Base-by-base conservation (phyloP, 164 flowering plant genomes). In the Dillenia turbinata region DNA sequence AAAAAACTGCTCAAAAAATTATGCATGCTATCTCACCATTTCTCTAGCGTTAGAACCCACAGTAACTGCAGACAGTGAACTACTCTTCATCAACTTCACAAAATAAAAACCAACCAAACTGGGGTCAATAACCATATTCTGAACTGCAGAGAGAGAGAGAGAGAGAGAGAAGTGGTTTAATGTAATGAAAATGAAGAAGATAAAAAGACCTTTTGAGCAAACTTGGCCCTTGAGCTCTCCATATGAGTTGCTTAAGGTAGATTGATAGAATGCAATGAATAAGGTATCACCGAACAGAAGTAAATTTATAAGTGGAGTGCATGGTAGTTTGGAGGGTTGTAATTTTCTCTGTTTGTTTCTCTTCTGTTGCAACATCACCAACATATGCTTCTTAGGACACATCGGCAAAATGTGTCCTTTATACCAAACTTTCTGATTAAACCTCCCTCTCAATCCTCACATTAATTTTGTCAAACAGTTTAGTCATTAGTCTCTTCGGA, bases 381-480 rank as follows among this genome's bases (percentile, higher is more conserved):
- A 45, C 66, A 63, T 57, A 16, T 33, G 40, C 5, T 33, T 33
- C 43, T 66, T n/a, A 56, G 65, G 61, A 50, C 48, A 33, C 40
- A 33, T 59, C 47, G 70, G 67, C 73, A 51, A 61, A 69, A 67
- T 60, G 14, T 75, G 45, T 48, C 40, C 11, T 11, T 14, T 11
- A 17, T 64, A 82, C 83, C 86, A 82, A 82, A 79, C 83, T 61
- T 73, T 79, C 81, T 79, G 83, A 71, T 82, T 69, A 72, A 68
- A 82, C 55, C 77, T 79, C 83, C 67, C 78, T 73, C 77, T 75
- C 82, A 76, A 24, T 26, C 78, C n/a, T 14, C 26, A 33, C 40
- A 33, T 33, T 33, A 33, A 33, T 4, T 33, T 33, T 33, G 40
- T 33, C 40, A 52, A 0, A 44, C 24, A 12, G n/a, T 15, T 16